Conservation (phyloP, 768 basidiomycete species). For the Mycena galericulata region DNA sequence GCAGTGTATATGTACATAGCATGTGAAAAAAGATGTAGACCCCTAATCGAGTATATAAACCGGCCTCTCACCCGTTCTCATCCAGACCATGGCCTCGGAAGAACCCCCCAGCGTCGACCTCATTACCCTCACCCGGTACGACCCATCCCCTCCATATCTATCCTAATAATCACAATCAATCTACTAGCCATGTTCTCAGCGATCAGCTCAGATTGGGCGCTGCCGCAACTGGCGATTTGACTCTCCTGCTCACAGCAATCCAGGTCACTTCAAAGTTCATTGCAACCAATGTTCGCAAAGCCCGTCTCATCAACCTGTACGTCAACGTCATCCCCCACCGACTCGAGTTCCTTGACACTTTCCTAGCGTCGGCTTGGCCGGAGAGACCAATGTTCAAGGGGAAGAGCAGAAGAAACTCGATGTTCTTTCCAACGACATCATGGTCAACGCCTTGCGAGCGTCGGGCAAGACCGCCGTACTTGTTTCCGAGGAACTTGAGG, state of each 20-base stretch:
- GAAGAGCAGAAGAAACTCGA: constrained; percentile 99
- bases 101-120: constrained; percentile 86
- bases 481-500: constrained; percentile 95
- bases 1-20: constrained; percentile 30
- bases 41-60: constrained; percentile 26
- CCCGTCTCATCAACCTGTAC: constrained; percentile 96
- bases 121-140: constrained; percentile 91
- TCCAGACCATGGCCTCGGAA: constrained; percentile 61
- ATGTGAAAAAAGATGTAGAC: constrained; percentile 43
- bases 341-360: too few relatives aligned
- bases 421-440: constrained; percentile 98
- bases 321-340: constrained; percentile 43
- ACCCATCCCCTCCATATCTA: not conserved
- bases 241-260: constrained; percentile 93
- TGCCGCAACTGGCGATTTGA: constrained; percentile 92
- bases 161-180: constrained; percentile 16
- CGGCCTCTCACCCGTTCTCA: constrained; percentile 7
- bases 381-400: constrained; percentile 96
- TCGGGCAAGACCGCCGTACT: constrained; percentile 98
- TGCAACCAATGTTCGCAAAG: constrained; percentile 96
- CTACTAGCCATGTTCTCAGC: constrained; percentile 82
- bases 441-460: constrained; percentile 96
- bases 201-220: constrained; percentile 88
- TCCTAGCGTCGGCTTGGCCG: constrained; percentile 93
- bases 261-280: constrained; percentile 98